phyloP scores from a whole-genome alignment of 1,139 yeast species.

The Hyphopichia fennica region DNA sequence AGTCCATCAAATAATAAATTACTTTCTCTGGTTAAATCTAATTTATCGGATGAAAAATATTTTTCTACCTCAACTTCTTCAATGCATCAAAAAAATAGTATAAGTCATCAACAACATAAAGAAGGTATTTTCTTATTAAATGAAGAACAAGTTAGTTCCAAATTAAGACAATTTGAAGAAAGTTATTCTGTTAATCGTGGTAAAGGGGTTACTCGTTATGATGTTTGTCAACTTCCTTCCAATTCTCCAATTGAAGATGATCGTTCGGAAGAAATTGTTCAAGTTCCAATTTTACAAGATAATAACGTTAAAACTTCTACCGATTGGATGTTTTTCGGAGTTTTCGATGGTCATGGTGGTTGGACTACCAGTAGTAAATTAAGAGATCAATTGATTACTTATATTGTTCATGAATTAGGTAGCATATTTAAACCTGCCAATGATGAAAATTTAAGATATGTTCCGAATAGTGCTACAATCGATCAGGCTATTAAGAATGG shows the following conservation, averaged over 20 bases:
- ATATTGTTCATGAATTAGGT: conserved; percentile 77
- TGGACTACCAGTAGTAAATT: conserved; percentile 88
- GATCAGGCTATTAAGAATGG: conserved; percentile 83
- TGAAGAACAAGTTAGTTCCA: conserved; percentile 72
- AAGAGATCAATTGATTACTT: conserved; percentile 73
- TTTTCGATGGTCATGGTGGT: conserved; percentile 97
- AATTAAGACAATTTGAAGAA: conserved; percentile 75
- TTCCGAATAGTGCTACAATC: conserved; percentile 65
- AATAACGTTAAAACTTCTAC: conserved; percentile 56
- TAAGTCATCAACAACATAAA: conserved; percentile 45
- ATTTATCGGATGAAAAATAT: conserved; percentile 23
- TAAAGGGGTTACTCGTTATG: conserved; percentile 90
- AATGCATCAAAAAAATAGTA: conserved; percentile 38
- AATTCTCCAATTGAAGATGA: conserved; percentile 96
- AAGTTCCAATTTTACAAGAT: conserved; percentile 66
- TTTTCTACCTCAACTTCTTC: conserved; percentile 49
- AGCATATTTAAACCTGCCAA: conserved; percentile 59
- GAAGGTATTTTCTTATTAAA: conserved; percentile 51
- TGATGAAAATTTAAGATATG: conserved; percentile 49
- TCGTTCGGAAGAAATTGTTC: conserved; percentile 81
- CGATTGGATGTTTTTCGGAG: conserved; percentile 95
- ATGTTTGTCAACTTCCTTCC: conserved; percentile 84
- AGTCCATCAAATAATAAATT: conserved; percentile 7
- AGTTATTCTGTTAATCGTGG: conserved; percentile 79
- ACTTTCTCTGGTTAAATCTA: background rate